phyloP scores from a whole-genome alignment of 257 asterid genomes.

The Salvia hispanica region DNA sequence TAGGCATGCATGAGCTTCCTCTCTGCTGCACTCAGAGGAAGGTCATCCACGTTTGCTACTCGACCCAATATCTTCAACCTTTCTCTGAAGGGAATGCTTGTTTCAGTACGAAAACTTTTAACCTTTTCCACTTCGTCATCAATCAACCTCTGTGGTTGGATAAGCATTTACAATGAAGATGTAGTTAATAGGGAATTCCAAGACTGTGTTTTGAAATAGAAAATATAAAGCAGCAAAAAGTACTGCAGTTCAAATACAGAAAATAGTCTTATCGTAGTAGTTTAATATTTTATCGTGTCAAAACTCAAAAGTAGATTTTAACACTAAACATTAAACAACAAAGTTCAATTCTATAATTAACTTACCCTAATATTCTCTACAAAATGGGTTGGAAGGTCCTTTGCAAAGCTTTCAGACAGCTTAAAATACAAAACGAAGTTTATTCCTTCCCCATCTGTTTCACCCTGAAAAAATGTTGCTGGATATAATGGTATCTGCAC shows the following conservation, averaged over 20 bases:
- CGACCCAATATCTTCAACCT: conserved; percentile 93
- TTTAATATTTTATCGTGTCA: too few relatives aligned
- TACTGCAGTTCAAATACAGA: too few relatives aligned
- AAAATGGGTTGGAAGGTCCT: conserved; percentile 67
- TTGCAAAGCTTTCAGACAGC: conserved; percentile 67
- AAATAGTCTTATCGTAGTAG: too few relatives aligned
- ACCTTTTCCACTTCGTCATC: conserved; percentile 83
- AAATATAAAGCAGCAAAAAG: too few relatives aligned
- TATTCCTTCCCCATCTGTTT: conserved; percentile 86
- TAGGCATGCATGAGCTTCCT: conserved; percentile 93
- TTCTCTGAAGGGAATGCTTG: conserved; percentile 73
- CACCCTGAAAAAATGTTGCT: conserved; percentile 81
- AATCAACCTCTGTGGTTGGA: conserved; percentile 57
- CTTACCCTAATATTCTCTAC: conserved; percentile 78
- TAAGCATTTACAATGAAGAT: conserved; percentile 12
- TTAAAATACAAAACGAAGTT: conserved; percentile 85
- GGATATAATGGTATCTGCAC: conserved; percentile 88
- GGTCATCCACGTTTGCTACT: conserved; percentile 81
- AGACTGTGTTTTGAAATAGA: too few relatives aligned
- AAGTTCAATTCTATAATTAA: not conserved
- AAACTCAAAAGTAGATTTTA: too few relatives aligned
- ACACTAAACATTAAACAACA: not conserved
- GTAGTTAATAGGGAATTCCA: not conserved
- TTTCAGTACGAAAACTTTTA: conserved; percentile 74
- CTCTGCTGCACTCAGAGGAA: conserved; percentile 84